Evolutionary conservation across 1,284 basidiomycete genomes (phyloP), one percentile per base, ranked within the genome.

Genomic region (Malassezia globosa): DNA sequence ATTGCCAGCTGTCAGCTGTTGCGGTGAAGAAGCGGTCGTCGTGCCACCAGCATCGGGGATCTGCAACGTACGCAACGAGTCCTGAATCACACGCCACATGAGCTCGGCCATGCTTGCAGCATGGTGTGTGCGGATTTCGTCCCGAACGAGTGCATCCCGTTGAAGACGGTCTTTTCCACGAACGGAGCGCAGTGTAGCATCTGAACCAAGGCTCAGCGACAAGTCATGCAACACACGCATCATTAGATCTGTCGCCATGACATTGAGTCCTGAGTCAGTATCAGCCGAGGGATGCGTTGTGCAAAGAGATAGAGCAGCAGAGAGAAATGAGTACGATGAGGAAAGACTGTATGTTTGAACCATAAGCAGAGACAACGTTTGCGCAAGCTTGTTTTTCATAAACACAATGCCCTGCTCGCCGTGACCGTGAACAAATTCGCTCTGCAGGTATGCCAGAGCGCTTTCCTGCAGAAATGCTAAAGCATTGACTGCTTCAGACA

Each of bases 331-430:
- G 84, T 51, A 89, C 73, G 72, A 86, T 80, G 58, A 77, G 73
- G 76, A 88, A 84, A 76, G 87, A 86, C 36, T 79, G 74, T 94
- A 94, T 13, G 85, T 83, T 75, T 84, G 83, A 42, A 96, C 79
- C 75, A 97, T 92, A 72, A 97, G 82, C 49, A 95, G 80, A 0
- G 92, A 85, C 39, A 96, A 77, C n/a, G 89, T 92, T 75, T 95
- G 90, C 14, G 89, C 87, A 72, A 96, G 86, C 74, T 97, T 97
- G 78, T 99, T 99, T 68, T 89, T 82, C 51, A 94, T 74, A 73
- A 84, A 71, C 0, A 55, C 37, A 0, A 62, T 48, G 4, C 62
- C 57, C 1, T 52, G 57, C 33, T 71, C 68, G 21, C 65, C 68
- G 0, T 54, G 34, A 6, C 63, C 63, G 11, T 45, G 42, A 7